These are phyloP conservation scores for Russula brevipes DNA, from an alignment of 768 basidiomycete species.

Conservation along the genomic window DNA sequence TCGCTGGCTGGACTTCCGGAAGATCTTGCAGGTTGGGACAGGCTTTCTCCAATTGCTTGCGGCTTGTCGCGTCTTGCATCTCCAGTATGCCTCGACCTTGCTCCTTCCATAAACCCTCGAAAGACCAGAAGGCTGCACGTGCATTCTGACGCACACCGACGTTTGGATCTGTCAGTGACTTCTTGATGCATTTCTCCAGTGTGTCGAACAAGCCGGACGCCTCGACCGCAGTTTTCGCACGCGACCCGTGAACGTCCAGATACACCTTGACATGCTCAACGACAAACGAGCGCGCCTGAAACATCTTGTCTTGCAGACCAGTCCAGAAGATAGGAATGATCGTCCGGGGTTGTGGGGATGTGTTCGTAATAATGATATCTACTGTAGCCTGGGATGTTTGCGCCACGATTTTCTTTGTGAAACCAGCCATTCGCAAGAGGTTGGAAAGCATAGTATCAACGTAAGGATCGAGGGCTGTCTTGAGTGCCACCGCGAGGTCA, in stretches of 20 bases:
- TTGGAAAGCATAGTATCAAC: constrained; percentile 73
- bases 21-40: constrained; percentile 57
- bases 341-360: constrained; percentile 64
- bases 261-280: constrained; percentile 70
- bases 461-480: constrained; percentile 66
- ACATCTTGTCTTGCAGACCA: constrained; percentile 73
- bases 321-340: constrained; percentile 64
- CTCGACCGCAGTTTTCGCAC: constrained; percentile 64
- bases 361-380: constrained; percentile 58
- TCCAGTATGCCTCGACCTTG: constrained; percentile 59
- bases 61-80: constrained; percentile 57
- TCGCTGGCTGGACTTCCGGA: constrained; percentile 36
- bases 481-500: constrained; percentile 67
- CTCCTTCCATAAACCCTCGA: constrained; percentile 70
- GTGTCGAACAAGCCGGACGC: constrained; percentile 58
- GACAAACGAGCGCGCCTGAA: constrained; percentile 63
- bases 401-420: constrained; percentile 89
- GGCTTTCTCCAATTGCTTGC: constrained; percentile 82
- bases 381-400: constrained; percentile 78
- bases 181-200: constrained; percentile 70
- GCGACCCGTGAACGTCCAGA: constrained; percentile 64
- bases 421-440: constrained; percentile 78
- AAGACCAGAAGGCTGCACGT: constrained; percentile 74
- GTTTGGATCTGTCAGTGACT: constrained; percentile 71
- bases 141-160: constrained; percentile 70